Percentiles rank a stretch among this genome's conserved stretches.
Conservation (phyloP, 345 rosid genomes). For the Eucalyptus brandiana region DNA sequence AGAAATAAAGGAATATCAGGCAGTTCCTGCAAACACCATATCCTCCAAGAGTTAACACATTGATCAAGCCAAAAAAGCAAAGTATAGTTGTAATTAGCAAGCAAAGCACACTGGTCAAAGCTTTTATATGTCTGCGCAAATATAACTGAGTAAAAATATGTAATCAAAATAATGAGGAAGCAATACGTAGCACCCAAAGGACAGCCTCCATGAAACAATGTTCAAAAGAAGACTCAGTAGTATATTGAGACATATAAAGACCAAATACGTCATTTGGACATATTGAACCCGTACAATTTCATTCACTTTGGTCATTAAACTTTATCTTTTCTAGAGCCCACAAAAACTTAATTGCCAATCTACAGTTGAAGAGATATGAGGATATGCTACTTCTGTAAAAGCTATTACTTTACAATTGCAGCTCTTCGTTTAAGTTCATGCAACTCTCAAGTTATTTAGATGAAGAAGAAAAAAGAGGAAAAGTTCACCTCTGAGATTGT, state of each 20-base stretch:
- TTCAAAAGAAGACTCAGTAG: not conserved
- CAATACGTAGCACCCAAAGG: not conserved
- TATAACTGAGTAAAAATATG: not conserved
- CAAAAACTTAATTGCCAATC: not conserved
- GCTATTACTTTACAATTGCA: not conserved
- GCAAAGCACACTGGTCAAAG: not conserved
- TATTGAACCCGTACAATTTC: not conserved
- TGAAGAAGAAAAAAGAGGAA: not conserved
- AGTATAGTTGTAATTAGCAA: not conserved
- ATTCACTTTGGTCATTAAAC: not conserved
- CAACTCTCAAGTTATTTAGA: not conserved
- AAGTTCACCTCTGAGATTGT: constrained; percentile 70
- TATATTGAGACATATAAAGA: not conserved
- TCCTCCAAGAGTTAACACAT: not conserved
- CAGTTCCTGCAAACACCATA: constrained; percentile 59
- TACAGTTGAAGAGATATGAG: not conserved
- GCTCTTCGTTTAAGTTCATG: not conserved
- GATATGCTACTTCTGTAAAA: not conserved
- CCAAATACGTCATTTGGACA: not conserved
- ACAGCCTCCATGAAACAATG: not conserved
- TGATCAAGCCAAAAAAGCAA: not conserved
- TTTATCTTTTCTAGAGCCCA: not conserved
- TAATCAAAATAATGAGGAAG: not conserved
- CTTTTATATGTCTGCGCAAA: not conserved
- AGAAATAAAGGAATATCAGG: constrained; percentile 87